Conservation (phyloP, 2,329 filamentous ascomycete species). For the Pyricularia sp. region DNA sequence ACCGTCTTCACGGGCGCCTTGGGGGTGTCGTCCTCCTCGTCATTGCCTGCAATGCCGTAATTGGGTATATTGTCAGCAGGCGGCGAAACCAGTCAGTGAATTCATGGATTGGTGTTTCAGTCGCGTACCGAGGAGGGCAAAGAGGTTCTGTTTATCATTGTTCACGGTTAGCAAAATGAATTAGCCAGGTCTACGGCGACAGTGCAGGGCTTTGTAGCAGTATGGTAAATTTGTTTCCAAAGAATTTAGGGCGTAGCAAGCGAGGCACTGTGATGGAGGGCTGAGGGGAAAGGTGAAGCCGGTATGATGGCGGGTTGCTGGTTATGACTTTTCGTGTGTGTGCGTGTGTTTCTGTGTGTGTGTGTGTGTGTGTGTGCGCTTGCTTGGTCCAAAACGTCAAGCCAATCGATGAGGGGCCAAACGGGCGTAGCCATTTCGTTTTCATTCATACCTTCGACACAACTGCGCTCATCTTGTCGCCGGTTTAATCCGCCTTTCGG, state of each 20-base stretch:
- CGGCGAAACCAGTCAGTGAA: neutral
- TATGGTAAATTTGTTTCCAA: neutral
- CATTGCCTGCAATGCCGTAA: slow-evolving; percentile 40
- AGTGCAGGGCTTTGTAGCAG: neutral
- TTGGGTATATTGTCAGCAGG: slow-evolving; percentile 10
- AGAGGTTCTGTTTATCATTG: slow-evolving; percentile 64
- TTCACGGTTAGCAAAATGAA: neutral
- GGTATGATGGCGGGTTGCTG: neutral
- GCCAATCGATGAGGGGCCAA: neutral
- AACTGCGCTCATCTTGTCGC: slow-evolving; percentile 50
- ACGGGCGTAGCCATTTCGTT: neutral
- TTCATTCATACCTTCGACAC: slow-evolving; percentile 43
- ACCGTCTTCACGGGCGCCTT: slow-evolving; percentile 78
- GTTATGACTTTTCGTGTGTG: neutral
- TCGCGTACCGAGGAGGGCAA: slow-evolving; percentile 89
- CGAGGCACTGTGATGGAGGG: neutral
- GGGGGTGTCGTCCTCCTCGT: slow-evolving; percentile 62
- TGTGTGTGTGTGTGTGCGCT: neutral
- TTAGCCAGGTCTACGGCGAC: neutral
- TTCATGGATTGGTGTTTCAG: slow-evolving; percentile 12
- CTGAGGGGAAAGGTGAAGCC: neutral
- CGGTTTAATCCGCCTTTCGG: slow-evolving; percentile 40
- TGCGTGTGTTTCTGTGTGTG: neutral
- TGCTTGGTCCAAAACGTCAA: neutral
- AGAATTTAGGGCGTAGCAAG: neutral